A percentile compares a stretch with the other conserved stretches of the same genome.
Conservation (phyloP, 2,329 filamentous ascomycete species). For the Stromatinia cepivora region DNA sequence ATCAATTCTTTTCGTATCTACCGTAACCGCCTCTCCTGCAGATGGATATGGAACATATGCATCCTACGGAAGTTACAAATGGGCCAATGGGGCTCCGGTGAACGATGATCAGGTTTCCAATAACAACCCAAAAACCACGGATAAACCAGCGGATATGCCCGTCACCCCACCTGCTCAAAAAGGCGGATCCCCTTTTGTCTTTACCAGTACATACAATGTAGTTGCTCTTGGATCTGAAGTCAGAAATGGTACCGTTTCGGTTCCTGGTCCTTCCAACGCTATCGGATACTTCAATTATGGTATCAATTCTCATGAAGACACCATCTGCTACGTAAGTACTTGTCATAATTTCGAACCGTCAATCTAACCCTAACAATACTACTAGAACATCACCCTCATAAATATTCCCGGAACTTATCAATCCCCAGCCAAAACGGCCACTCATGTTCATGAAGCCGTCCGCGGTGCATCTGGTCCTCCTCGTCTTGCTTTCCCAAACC, state of each 20-base stretch:
- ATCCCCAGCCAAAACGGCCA: conserved; percentile 49
- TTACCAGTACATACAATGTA: conserved; percentile 50
- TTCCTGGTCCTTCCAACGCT: conserved; percentile 44
- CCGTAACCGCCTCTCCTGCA: neutral
- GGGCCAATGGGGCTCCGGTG: neutral
- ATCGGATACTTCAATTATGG: conserved; percentile 51
- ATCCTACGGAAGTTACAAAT: conserved; percentile 11
- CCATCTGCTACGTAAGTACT: conserved; percentile 38
- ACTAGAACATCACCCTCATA: conserved; percentile 50
- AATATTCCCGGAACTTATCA: conserved; percentile 48
- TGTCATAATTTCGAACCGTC: neutral
- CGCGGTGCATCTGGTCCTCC: conserved; percentile 49
- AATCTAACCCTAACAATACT: neutral
- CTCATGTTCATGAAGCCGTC: conserved; percentile 51
- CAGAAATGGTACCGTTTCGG: conserved; percentile 43
- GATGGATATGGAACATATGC: neutral
- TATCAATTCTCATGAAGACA: conserved; percentile 46
- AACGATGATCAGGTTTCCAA: conserved; percentile 15
- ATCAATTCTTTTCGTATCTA: neutral
- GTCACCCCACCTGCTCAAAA: too few species aligned
- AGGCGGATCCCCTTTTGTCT: conserved; percentile 36
- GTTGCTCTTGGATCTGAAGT: conserved; percentile 50
- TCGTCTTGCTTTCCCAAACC: conserved; percentile 49
- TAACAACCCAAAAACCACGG: conserved; percentile 18
- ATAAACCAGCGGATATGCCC: conserved; percentile 20